Base-by-base conservation (phyloP, 2,329 filamentous ascomycete genomes). In the Ophiosphaerella narmari region DNA sequence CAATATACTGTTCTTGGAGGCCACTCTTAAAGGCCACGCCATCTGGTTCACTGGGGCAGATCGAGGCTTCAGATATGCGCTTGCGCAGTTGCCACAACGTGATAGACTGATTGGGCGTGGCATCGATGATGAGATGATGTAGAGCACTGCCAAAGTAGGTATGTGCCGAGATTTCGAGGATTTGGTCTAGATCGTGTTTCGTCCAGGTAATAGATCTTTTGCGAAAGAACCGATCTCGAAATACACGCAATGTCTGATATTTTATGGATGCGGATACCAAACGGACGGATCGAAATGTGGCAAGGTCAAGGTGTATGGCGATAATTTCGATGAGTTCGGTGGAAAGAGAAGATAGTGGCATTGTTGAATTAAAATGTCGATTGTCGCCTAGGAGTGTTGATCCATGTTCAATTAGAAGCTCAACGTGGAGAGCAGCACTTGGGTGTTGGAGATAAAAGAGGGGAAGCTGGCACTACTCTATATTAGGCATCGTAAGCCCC, bases 301-400 rank as follows among this genome's bases (percentile, higher is more conserved):
- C 9, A 7, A 61, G 29, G 24, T 62, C 55, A 11, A 68, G 61
- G 43, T 65, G 13, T 7, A 36, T 44, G 9, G 57, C 46, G 18
- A 69, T 55, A n/a, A 43, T 41, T 40, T 67, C 59, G 4, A 66
- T 52, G 3, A 67, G 39, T 42, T 69, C 66, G 0, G 59, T 65
- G 6, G 66, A 62, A 2, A 69, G 52, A 3, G 31, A 24, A 9
- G 38, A 14, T 9, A 68, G 36, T n/a, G 55, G 31, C 54, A 58
- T 60, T 1, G 33, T 12, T 43, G 13, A 40, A 29, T 43, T 18
- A 16, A 16, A 2, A 14, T 34, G 18, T 6, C 21, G 4, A 41
- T 18, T n/a, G 33, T n/a, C 1, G 14, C 16, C n/a, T 21, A 12
- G 16, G 33, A 16, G 32, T 11, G 9, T n/a, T 39, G 5, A 35